These are phyloP conservation scores for Fusarium sp. DNA, from an alignment of 2,329 filamentous ascomycete genomes.

Conservation along the genomic window DNA sequence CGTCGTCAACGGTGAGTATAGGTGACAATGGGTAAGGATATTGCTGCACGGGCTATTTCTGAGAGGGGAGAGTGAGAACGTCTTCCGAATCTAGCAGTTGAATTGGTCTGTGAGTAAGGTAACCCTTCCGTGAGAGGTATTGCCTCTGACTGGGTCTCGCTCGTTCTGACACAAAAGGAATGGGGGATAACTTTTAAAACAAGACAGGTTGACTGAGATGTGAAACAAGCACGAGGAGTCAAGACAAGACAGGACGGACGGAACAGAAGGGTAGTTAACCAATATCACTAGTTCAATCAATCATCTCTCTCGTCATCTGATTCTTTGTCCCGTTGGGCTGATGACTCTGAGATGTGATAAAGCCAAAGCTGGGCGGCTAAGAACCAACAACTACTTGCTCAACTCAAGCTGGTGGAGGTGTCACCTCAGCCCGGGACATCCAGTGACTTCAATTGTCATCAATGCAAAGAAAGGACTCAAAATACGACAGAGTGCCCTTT, in stretches of 20 bases:
- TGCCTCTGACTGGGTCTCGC: not conserved
- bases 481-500: not conserved
- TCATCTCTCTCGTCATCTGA: constrained; percentile 32
- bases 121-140: not conserved
- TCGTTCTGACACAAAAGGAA: not conserved
- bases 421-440: constrained; percentile 3
- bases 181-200: constrained; percentile 10
- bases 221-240: constrained; percentile 24
- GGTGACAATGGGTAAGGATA: constrained; percentile 33
- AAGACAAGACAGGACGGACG: not conserved
- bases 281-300: not conserved
- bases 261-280: constrained; percentile 1
- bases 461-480: not conserved
- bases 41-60: constrained; percentile 29
- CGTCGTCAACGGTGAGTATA: constrained; percentile 42
- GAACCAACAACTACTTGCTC: constrained; percentile 30
- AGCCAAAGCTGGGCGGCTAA: constrained; percentile 39
- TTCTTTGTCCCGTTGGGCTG: constrained; percentile 28
- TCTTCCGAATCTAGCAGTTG: not conserved
- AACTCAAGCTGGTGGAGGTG: constrained; percentile 24
- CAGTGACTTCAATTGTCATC: not conserved
- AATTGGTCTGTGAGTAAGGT: not conserved
- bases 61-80: not conserved
- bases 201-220: constrained; percentile 24
- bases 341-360: constrained; percentile 38